A percentile compares a stretch with the other conserved stretches of the same genome.
phyloP scores from a whole-genome alignment of 495 filamentous ascomycete genomes.

The Aspergillus affinis region DNA sequence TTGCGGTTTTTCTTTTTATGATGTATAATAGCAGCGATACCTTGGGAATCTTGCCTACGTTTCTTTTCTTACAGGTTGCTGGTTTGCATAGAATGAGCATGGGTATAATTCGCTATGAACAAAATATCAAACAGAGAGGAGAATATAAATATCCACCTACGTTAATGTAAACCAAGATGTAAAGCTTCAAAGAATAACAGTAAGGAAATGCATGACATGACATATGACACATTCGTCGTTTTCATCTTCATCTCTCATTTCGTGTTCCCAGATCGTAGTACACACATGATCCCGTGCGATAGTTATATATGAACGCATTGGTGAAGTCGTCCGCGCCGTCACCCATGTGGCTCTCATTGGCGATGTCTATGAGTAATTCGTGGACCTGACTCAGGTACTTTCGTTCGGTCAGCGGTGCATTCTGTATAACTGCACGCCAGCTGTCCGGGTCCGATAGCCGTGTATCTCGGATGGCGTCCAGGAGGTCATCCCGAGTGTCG shows the following conservation, averaged over 20 bases:
- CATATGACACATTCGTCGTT: slow-evolving; percentile 15
- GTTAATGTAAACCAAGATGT: slow-evolving; percentile 12
- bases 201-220: slow-evolving; percentile 13
- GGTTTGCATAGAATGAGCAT: slow-evolving; percentile 14
- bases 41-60: slow-evolving; percentile 23
- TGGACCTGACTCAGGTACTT: slow-evolving; percentile 87
- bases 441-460: slow-evolving; percentile 77
- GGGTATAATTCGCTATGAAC: slow-evolving; percentile 38
- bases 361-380: slow-evolving; percentile 66
- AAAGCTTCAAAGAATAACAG: slow-evolving; percentile 10
- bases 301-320: slow-evolving; percentile 82
- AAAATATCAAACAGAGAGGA: slow-evolving; percentile 21
- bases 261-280: slow-evolving; percentile 65
- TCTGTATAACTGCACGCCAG: slow-evolving; percentile 82
- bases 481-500: slow-evolving; percentile 82
- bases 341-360: slow-evolving; percentile 45
- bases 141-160: slow-evolving; percentile 15
- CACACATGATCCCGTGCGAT: slow-evolving; percentile 70
- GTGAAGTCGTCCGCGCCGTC: slow-evolving; percentile 50
- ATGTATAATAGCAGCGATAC: slow-evolving; percentile 45
- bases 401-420: slow-evolving; percentile 71
- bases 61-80: slow-evolving; percentile 11
- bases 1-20: slow-evolving; percentile 18
- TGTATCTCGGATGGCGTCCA: slow-evolving; percentile 75
- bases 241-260: slow-evolving; percentile 26